Base-by-base conservation (phyloP, 2,329 filamentous ascomycete species). In the Epichloe scottii region DNA sequence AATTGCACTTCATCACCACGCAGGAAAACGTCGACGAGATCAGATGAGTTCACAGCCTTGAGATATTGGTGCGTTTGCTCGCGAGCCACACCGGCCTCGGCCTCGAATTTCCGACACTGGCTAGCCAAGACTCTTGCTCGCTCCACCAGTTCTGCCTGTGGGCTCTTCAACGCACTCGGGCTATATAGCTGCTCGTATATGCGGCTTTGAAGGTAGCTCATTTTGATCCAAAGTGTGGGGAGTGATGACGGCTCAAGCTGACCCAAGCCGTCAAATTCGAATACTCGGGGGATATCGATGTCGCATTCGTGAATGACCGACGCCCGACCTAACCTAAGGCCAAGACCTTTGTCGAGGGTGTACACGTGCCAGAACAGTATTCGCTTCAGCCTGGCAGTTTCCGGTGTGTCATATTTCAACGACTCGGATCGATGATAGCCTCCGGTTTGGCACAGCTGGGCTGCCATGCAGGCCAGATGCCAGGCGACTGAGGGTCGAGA, bases 401-500 rank as follows among this genome's bases (percentile, higher is more conserved):
- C 58, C 7, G 65, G 60, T 17, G 64, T 55, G 46, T 69, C 66
- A 38, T 64, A 56, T 12, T 63, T 63, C 34, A 66, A 60, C 3
- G 58, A 61, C 39, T 64, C 65, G 12, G 62, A 58, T 47, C 77
- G 73, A 59, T 84, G 81, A 53, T 79, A 82, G 3, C 81, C 81
- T 4, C 83, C 73, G 0, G 76, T 77, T 57, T 82, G 78, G 55
- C 79, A 82, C 49, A 85, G 68, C 48, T 77, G 73, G 12, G 76
- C 75, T 0, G 81, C 81, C 17, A 74, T 73, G 6, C 75, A 77
- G 23, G 74, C 76, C 17, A 85, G 66, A n/a, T 79, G 76, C 75
- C 80, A 82, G n/a, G 78, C 78, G 3, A 85, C 70, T 0, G 78
- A 79, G 1, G 80, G 78, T 39, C 79, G 77, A 3, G 79, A 81